A percentile compares a stretch with the other conserved stretches of the same genome.
These are phyloP conservation scores for Aphanomyces invadans DNA, from an alignment of 352 stramenopile genomes.

Conservation along the genomic window DNA sequence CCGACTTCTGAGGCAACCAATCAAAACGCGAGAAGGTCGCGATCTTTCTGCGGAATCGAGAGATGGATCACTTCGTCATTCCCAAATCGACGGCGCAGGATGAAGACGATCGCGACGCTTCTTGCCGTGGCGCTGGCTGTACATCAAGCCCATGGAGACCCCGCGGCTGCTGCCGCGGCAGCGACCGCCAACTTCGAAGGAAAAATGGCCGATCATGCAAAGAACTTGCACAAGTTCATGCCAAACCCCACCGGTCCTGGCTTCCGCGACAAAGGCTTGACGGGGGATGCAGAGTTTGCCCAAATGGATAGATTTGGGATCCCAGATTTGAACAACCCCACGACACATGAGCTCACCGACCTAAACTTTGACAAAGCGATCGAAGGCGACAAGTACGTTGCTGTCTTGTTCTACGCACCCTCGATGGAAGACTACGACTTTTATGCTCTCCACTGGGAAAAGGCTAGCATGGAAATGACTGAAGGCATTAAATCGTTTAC, in stretches of 20 bases:
- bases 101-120: not conserved
- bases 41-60: not conserved
- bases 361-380: constrained; percentile 24
- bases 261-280: constrained; percentile 23
- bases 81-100: not conserved
- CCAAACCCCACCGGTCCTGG: constrained; percentile 17
- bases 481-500: constrained; percentile 13
- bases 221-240: constrained; percentile 25
- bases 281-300: constrained; percentile 8
- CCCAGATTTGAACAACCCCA: constrained; percentile 22
- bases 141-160: not conserved
- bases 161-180: constrained; percentile 3
- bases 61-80: not conserved
- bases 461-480: constrained; percentile 17
- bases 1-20: too few relatives aligned
- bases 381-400: constrained; percentile 15
- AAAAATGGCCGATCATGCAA: constrained; percentile 24
- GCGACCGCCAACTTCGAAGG: constrained; percentile 9
- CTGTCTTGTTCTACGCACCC: constrained; percentile 13
- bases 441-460: constrained; percentile 22
- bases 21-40: too few relatives aligned
- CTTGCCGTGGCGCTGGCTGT: not conserved
- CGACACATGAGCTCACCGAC: constrained; percentile 16
- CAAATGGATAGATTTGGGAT: constrained; percentile 25
- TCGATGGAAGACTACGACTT: constrained; percentile 18